Conservation (phyloP, 306 rosid genomes). For the Erythrophleum fordii region DNA sequence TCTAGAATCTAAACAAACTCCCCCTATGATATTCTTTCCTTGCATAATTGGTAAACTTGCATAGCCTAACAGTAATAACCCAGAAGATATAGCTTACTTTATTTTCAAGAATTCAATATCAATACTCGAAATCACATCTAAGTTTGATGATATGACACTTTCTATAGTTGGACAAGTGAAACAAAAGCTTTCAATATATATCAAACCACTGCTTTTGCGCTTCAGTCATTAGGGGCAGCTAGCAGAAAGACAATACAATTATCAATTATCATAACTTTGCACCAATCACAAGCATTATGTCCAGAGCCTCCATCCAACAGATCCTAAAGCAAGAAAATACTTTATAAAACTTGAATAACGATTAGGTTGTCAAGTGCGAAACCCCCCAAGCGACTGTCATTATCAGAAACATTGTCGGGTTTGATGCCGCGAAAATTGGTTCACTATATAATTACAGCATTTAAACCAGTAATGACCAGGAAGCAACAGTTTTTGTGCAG, state of each 20-base stretch:
- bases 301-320: slow-evolving; percentile 33
- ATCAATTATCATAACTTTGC: slow-evolving; percentile 19
- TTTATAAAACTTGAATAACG: slow-evolving; percentile 9
- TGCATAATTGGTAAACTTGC: neutral
- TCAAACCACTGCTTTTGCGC: neutral
- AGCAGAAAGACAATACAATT: neutral
- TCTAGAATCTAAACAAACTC: neutral
- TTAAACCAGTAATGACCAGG: slow-evolving; percentile 24
- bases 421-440: slow-evolving; percentile 18
- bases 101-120: neutral
- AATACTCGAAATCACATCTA: neutral
- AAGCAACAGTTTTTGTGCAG: slow-evolving; percentile 16
- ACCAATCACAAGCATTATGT: slow-evolving; percentile 32
- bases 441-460: slow-evolving; percentile 35
- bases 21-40: neutral
- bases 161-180: slow-evolving; percentile 20
- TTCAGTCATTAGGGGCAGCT: slow-evolving; percentile 3
- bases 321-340: slow-evolving; percentile 38
- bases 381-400: slow-evolving; percentile 17
- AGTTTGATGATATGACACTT: neutral
- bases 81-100: neutral
- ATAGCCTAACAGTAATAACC: neutral
- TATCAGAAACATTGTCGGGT: neutral
- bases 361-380: slow-evolving; percentile 21
- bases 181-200: slow-evolving; percentile 1